Base-by-base conservation (phyloP, 2,329 filamentous ascomycete genomes). In the Fusarium setosum region DNA sequence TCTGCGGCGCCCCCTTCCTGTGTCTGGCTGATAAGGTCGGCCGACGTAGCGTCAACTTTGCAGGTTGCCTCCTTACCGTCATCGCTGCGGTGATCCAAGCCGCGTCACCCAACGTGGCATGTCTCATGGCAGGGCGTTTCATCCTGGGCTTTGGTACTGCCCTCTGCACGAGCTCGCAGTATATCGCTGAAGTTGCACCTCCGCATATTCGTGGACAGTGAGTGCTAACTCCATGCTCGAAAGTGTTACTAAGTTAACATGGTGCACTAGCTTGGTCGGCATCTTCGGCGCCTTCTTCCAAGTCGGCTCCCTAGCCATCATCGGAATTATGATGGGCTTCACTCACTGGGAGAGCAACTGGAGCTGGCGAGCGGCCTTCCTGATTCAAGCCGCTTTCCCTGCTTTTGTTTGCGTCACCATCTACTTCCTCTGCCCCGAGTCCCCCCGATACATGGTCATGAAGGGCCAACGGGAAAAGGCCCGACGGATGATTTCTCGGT, bases 221-320 rank as follows among this genome's bases (percentile, higher is more conserved):
- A 56, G 59, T 61, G 9, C 3, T 5, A 1, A 5, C 10, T 7
- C 4, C 5, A 3, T 3, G 12, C 7, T 23, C 3, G 0, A 12
- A 11, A 13, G 3, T n/a, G 2, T 23, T 15, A 4, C 10, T 18
- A 21, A 6, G 1, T n/a, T 62, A 5, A 62, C 34, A 10, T 2
- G 2, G n/a, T 15, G 4, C 4, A 5, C 1, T 3, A 62, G 65
- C 11, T 56, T 70, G 6, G 65, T 69, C 4, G 68, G 67, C 13
- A 59, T 69, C 8, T 71, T 71, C 38, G 68, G 68, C 9, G 68
- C 68, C 17, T 70, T 63, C 49, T 70, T 67, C 45, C 68, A 71
- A n/a, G 67, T 69, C 15, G 67, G 68, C 2, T 71, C 67, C 0
- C 40, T 70, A 7, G 11, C 62, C 4, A 67, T 71, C 38, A 57